Conservation (phyloP, 345 rosid genomes). For the Boechera stricta region DNA sequence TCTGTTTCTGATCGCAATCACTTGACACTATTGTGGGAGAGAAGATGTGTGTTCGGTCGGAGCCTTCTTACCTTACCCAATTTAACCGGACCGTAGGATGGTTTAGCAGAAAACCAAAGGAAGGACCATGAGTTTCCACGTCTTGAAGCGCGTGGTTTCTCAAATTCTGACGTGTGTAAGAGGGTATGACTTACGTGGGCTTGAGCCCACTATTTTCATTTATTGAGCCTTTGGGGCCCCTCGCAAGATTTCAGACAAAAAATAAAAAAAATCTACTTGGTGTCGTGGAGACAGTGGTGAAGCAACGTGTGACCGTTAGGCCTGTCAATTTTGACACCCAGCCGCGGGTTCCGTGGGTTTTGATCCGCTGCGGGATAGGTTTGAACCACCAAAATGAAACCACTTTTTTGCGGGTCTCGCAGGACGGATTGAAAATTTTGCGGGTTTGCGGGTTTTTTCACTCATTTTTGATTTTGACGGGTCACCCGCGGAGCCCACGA, state of each 20-base stretch:
- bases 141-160: background rate
- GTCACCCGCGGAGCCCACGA: too few species aligned
- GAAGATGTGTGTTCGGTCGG: conserved; percentile 39
- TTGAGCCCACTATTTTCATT: conserved; percentile 19
- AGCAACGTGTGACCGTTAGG: conserved; percentile 7
- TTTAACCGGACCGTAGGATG: conserved; percentile 1
- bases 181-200: conserved; percentile 20
- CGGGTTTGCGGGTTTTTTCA: too few species aligned
- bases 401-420: too few species aligned
- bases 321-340: too few species aligned
- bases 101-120: background rate
- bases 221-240: background rate
- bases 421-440: too few species aligned
- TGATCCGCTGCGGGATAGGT: too few species aligned
- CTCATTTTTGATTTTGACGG: too few species aligned
- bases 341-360: too few species aligned
- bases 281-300: background rate
- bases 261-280: background rate
- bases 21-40: conserved; percentile 19
- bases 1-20: conserved; percentile 38
- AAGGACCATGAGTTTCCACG: background rate
- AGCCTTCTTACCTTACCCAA: conserved; percentile 2
- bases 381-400: too few species aligned
- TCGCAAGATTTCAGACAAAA: background rate
- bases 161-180: background rate